These are phyloP conservation scores for Teunomyces stri DNA, from an alignment of 805 yeast species.

Conservation along the genomic window DNA sequence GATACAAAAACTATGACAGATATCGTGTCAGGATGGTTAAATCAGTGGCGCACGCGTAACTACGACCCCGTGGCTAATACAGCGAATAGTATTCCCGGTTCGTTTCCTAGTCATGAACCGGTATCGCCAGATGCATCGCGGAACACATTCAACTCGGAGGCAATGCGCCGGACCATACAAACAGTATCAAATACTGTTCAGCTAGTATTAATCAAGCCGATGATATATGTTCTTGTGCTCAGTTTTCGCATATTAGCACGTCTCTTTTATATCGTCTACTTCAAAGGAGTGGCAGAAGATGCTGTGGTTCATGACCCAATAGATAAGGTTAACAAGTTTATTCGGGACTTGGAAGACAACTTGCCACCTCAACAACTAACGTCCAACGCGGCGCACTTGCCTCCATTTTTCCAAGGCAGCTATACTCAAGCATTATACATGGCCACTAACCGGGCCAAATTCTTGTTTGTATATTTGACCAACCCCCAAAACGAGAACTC, in stretches of 20 bases:
- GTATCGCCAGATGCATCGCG: constrained; percentile 6
- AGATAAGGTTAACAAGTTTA: constrained; percentile 51
- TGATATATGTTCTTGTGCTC: constrained; percentile 21
- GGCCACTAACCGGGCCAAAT: constrained; percentile 68
- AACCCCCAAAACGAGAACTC: constrained; percentile 70
- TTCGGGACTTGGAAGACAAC: constrained; percentile 50
- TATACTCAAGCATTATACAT: constrained; percentile 75
- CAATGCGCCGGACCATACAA: constrained; percentile 7
- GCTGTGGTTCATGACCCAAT: constrained; percentile 43
- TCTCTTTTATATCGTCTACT: constrained; percentile 22
- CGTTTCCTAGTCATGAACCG: constrained; percentile 16
- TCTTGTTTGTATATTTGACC: constrained; percentile 70
- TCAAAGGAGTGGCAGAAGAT: constrained; percentile 16
- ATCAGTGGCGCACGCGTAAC: neutral
- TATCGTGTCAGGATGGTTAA: neutral
- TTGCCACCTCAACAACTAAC: constrained; percentile 22
- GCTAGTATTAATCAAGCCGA: constrained; percentile 22
- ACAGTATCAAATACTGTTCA: constrained; percentile 9
- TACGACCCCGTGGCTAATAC: constrained; percentile 4
- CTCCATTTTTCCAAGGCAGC: constrained; percentile 65
- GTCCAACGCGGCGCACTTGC: constrained; percentile 15
- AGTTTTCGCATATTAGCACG: constrained; percentile 22
- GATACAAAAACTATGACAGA: neutral
- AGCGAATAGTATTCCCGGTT: constrained; percentile 19
- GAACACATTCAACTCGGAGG: constrained; percentile 17